Percentiles rank a stretch among this genome's conserved stretches.
Conservation (phyloP, 345 rosid genomes). For the Ceriops tagal region DNA sequence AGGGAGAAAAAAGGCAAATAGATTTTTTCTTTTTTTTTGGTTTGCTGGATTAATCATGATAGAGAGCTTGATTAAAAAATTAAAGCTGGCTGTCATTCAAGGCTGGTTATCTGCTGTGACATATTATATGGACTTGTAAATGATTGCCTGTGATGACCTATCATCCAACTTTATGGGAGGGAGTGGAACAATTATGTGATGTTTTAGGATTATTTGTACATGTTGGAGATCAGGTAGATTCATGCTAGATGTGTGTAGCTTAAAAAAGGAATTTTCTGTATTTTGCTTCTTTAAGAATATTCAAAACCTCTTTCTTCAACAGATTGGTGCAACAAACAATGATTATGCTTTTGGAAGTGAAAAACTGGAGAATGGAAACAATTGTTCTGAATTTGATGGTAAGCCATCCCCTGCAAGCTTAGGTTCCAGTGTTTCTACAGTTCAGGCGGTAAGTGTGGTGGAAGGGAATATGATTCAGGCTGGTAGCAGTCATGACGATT, state of each 20-base stretch:
- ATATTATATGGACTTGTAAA: too few relatives aligned
- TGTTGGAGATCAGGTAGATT: background rate
- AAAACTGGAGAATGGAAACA: slow-evolving; percentile 46
- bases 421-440: background rate
- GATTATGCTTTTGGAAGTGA: slow-evolving; percentile 33
- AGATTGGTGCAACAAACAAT: slow-evolving; percentile 42
- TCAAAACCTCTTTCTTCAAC: slow-evolving; percentile 15
- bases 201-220: too few relatives aligned
- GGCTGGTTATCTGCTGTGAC: too few relatives aligned
- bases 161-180: too few relatives aligned
- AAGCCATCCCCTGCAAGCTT: slow-evolving; percentile 15
- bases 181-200: too few relatives aligned
- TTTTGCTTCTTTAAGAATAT: slow-evolving; percentile 17
- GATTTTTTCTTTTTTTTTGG: too few relatives aligned
- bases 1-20: too few relatives aligned
- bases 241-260: slow-evolving; percentile 1
- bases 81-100: too few relatives aligned
- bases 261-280: background rate
- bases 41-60: too few relatives aligned
- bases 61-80: too few relatives aligned
- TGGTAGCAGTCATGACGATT: background rate
- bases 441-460: background rate
- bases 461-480: background rate
- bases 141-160: too few relatives aligned
- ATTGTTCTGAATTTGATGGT: slow-evolving; percentile 28